Evolutionary conservation across 345 rosid species (phyloP).

Genomic region (Murraya koenigii): DNA sequence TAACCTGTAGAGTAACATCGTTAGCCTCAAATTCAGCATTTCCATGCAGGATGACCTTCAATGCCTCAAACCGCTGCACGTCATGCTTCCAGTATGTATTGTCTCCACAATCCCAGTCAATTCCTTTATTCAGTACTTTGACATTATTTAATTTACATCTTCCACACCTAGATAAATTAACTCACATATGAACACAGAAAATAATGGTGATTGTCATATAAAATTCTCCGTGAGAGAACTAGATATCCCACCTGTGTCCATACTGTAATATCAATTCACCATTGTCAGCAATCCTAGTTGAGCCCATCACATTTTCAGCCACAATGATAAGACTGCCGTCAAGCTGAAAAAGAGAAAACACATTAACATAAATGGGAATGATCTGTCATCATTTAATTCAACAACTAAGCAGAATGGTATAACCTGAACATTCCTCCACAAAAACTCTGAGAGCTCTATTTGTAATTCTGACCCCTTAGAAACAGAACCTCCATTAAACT

Average conservation of each 20-base stretch:
- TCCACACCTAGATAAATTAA: slow-evolving; percentile 63
- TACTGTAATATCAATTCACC: slow-evolving; percentile 67
- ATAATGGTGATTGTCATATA: not conserved
- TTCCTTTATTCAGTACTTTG: slow-evolving; percentile 67
- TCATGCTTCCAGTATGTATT: slow-evolving; percentile 89
- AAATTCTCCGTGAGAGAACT: slow-evolving; percentile 4
- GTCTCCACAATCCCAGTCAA: slow-evolving; percentile 67
- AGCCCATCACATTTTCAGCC: slow-evolving; percentile 78
- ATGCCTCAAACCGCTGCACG: slow-evolving; percentile 57
- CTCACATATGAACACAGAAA: slow-evolving; percentile 3
- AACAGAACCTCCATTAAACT: slow-evolving; percentile 81
- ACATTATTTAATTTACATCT: slow-evolving; percentile 77
- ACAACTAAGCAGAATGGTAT: slow-evolving; percentile 3
- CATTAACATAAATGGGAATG: slow-evolving; percentile 17
- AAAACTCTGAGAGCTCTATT: slow-evolving; percentile 84
- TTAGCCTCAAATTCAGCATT: slow-evolving; percentile 91
- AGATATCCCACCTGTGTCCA: slow-evolving; percentile 60
- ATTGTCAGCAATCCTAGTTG: slow-evolving; percentile 39
- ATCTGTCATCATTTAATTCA: slow-evolving; percentile 3
- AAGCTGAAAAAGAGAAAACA: slow-evolving; percentile 45
- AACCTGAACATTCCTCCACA: slow-evolving; percentile 91
- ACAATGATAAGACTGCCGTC: slow-evolving; percentile 78
- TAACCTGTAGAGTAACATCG: slow-evolving; percentile 69
- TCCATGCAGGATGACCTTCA: slow-evolving; percentile 75
- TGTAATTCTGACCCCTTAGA: slow-evolving; percentile 76